Evolutionary conservation across 2,329 filamentous ascomycete species (phyloP).

Genomic region (Cryphonectria radicalis): DNA sequence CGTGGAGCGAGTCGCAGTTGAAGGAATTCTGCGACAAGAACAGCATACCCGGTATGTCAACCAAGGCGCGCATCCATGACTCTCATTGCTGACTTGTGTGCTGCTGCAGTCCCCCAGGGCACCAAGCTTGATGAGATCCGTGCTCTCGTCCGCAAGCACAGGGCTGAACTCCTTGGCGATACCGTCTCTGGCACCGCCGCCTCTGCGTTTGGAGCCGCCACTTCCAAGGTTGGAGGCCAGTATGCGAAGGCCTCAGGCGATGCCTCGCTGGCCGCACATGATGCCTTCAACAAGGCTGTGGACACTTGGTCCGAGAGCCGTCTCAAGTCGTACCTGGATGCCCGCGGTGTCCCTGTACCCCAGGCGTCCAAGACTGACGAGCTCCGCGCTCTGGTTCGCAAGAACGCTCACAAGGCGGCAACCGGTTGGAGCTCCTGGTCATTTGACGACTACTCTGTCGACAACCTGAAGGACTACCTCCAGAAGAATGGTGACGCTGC

Average conservation of each 20-base stretch:
- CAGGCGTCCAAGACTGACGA: conserved; percentile 73
- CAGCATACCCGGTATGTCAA: conserved; percentile 59
- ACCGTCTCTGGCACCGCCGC: conserved; percentile 61
- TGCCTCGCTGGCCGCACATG: conserved; percentile 63
- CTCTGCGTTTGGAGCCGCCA: conserved; percentile 71
- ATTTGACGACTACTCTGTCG: conserved; percentile 75
- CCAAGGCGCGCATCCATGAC: no score
- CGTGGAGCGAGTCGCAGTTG: conserved; percentile 86
- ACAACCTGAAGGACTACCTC: conserved; percentile 69
- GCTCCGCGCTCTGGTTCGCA: conserved; percentile 74
- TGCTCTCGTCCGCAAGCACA: conserved; percentile 87
- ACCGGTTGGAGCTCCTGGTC: conserved; percentile 74
- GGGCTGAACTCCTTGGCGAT: conserved; percentile 71
- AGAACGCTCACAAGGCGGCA: conserved; percentile 71
- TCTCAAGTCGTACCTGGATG: conserved; percentile 78
- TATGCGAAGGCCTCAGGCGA: conserved; percentile 77
- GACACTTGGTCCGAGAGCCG: conserved; percentile 74
- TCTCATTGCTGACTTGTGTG: conserved; percentile 24
- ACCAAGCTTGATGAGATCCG: conserved; percentile 88
- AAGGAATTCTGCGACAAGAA: conserved; percentile 96
- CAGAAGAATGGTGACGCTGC: conserved; percentile 55
- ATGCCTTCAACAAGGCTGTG: conserved; percentile 68
- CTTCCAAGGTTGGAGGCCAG: conserved; percentile 74
- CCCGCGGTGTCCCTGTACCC: conserved; percentile 75
- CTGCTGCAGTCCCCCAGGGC: conserved; percentile 77